Conservation (phyloP, 768 basidiomycete genomes). For the Jaapia argillacea region DNA sequence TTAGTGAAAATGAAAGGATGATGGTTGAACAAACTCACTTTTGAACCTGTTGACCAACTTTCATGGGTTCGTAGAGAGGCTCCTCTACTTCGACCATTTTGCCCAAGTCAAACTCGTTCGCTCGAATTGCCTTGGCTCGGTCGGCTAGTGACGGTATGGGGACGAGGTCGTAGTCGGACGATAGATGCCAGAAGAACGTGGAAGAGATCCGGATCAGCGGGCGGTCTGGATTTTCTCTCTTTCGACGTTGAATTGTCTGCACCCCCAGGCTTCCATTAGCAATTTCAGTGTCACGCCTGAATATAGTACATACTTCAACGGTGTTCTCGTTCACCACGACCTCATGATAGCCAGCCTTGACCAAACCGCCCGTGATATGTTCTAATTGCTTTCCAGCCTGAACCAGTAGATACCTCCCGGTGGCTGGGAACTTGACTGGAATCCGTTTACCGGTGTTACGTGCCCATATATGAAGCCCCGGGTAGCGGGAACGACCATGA, state of each 20-base stretch:
- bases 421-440: slow-evolving; percentile 75
- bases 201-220: slow-evolving; percentile 93
- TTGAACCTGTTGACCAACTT: slow-evolving; percentile 84
- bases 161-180: slow-evolving; percentile 70
- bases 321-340: slow-evolving; percentile 86
- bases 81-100: slow-evolving; percentile 30
- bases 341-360: slow-evolving; percentile 92
- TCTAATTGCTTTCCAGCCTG: slow-evolving; percentile 97
- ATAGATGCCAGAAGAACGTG: slow-evolving; percentile 94
- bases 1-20: slow-evolving; percentile 1
- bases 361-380: slow-evolving; percentile 71
- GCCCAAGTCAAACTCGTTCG: slow-evolving; percentile 27
- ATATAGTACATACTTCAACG: slow-evolving; percentile 37
- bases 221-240: slow-evolving; percentile 50
- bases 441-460: slow-evolving; percentile 89
- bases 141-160: slow-evolving; percentile 47
- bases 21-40: slow-evolving; percentile 58
- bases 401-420: slow-evolving; percentile 74
- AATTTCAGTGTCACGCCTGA: neutral
- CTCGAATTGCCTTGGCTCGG: slow-evolving; percentile 35
- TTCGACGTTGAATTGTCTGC: slow-evolving; percentile 58
- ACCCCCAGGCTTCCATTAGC: slow-evolving; percentile 1
- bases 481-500: slow-evolving; percentile 78
- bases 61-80: slow-evolving; percentile 55
- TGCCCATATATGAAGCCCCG: slow-evolving; percentile 91